Evolutionary conservation across 352 stramenopile genomes (phyloP).

Genomic region (Thalassiosira sp.): DNA sequence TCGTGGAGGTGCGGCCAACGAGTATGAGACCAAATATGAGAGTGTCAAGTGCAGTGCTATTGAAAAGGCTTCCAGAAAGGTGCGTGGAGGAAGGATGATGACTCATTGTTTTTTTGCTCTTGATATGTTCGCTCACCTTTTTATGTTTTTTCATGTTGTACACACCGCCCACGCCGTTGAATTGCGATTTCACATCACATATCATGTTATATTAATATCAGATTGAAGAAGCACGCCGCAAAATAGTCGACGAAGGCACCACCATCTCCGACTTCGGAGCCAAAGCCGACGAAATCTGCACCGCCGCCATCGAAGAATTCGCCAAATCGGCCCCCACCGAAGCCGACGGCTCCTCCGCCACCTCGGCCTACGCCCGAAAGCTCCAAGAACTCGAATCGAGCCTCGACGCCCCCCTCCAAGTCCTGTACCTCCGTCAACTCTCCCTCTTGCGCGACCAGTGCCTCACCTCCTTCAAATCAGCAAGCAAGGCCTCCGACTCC

Average conservation of each 20-base stretch:
- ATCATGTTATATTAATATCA: slow-evolving; percentile 25
- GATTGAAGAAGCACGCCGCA: slow-evolving; percentile 71
- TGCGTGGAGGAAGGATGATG: slow-evolving; percentile 5
- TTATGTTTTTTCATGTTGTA: neutral
- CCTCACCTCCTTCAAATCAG: slow-evolving; percentile 78
- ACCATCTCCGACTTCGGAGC: slow-evolving; percentile 77
- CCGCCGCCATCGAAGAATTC: slow-evolving; percentile 78
- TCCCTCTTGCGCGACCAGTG: slow-evolving; percentile 81
- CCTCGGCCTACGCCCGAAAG: slow-evolving; percentile 73
- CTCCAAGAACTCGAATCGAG: slow-evolving; percentile 81
- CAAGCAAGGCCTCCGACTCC: slow-evolving; percentile 67
- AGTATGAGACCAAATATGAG: slow-evolving; percentile 49
- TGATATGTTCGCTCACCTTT: neutral
- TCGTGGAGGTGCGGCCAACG: slow-evolving; percentile 47
- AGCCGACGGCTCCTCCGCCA: slow-evolving; percentile 50
- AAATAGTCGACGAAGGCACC: slow-evolving; percentile 76
- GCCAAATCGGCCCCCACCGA: slow-evolving; percentile 70
- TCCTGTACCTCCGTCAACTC: slow-evolving; percentile 84
- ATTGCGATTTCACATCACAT: too few relatives aligned
- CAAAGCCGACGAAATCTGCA: slow-evolving; percentile 83
- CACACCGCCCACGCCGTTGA: neutral
- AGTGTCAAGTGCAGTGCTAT: slow-evolving; percentile 38
- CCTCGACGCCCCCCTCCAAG: slow-evolving; percentile 82
- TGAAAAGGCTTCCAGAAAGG: slow-evolving; percentile 50
- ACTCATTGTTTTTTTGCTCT: slow-evolving; percentile 8